These are phyloP conservation scores for Barnettozyma wickerhamii DNA, from an alignment of 805 yeast species.

Conservation along the genomic window DNA sequence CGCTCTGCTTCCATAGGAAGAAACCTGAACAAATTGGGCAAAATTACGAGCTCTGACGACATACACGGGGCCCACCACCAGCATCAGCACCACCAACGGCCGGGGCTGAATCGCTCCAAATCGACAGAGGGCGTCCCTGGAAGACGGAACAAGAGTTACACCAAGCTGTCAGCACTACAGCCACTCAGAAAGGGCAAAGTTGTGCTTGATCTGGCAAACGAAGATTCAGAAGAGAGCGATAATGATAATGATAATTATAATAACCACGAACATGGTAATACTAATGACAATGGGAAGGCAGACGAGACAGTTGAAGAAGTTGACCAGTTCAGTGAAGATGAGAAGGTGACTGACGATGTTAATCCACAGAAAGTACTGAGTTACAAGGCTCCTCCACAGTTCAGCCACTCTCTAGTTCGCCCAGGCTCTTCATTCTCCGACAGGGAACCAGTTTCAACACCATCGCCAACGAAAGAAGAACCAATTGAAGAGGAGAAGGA, in stretches of 20 bases:
- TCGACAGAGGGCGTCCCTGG: conserved; percentile 18
- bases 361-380: conserved; percentile 11
- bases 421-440: conserved; percentile 11
- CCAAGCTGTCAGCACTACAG: conserved; percentile 20
- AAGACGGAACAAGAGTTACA: conserved; percentile 19
- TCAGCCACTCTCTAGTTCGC: conserved; percentile 16
- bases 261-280: too few relatives aligned
- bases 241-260: conserved; percentile 8
- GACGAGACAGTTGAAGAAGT: conserved; percentile 22
- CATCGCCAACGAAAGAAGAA: too few relatives aligned
- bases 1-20: conserved; percentile 25
- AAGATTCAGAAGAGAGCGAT: conserved; percentile 12
- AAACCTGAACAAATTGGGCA: conserved; percentile 21
- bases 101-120: conserved; percentile 21
- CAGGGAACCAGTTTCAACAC: not conserved
- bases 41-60: conserved; percentile 21
- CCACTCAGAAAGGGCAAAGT: conserved; percentile 20
- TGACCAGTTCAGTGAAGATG: conserved; percentile 22
- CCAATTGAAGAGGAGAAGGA: too few relatives aligned
- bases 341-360: not conserved
- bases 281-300: conserved; percentile 10
- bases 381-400: conserved; percentile 23
- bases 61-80: conserved; percentile 9
- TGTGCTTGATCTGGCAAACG: conserved; percentile 14
- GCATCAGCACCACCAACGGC: too few relatives aligned